Evolutionary conservation across 257 asterid species (phyloP), one percentile per base, ranked within the genome.

Genomic region (Eustoma russellianum): DNA sequence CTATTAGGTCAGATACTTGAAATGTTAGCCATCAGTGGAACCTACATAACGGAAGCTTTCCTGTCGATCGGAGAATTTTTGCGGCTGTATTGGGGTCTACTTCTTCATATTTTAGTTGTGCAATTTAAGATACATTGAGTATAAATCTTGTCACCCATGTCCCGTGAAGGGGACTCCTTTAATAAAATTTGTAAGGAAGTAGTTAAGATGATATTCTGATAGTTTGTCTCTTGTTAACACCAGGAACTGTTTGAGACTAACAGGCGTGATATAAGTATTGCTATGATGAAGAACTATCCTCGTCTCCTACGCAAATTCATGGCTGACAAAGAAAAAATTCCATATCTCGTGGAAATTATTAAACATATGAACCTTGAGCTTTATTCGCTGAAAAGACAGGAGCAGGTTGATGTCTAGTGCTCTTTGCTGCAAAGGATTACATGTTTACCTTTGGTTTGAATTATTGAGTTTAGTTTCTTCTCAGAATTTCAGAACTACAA

Each of bases 231-330:
- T 45, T 64, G 34, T 55, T 53, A 47, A 66, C 56, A 55, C 67
- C 81, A 92, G 98, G 98, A 88, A 61, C 48, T 62, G 53, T 78
- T 92, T 67, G 95, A 87, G 52, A 68, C 65, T 64, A 76, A 62
- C 60, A 85, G 66, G 78, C 90, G 81, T 28, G 75, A 73, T 65
- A 75, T 92, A 50, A 88, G 97, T 66, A 53, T 74, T 68, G 82
- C 90, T 56, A 79, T 88, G 97, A 83, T 92, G 97, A 88, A 79
- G 82, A 81, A 80, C 38, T 92, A 81, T 48, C 88, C 95, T 24
- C 93, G 57, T 66, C 93, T 92, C 60, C 76, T 92, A 45, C 90
- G 85, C 65, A 92, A 92, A 64, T 92, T 75, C 69, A 80, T 85
- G 86, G 73, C 93, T 71, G 97, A 92, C 77, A 83, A 80, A 77